Evolutionary conservation across 176 grass and related monocot species (phyloP).

Genomic region (Phragmites australis): DNA sequence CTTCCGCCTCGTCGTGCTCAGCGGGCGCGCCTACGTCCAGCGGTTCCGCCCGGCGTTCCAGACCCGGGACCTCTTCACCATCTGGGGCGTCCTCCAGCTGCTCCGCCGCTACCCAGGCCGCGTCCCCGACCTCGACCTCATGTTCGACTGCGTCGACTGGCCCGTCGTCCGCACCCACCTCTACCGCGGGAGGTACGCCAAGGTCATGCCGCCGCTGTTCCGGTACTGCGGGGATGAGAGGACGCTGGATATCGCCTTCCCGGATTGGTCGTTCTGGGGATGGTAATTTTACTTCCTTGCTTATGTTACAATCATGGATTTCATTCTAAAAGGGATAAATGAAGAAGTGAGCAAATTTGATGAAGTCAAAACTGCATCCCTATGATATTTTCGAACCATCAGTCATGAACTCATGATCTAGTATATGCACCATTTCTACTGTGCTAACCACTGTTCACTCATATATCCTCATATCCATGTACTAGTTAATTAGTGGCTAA

Average conservation of each 20-base stretch:
- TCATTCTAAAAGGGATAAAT: neutral
- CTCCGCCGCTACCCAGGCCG: slow-evolving; percentile 72
- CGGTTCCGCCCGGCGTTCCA: slow-evolving; percentile 59
- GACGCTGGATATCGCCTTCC: slow-evolving; percentile 78
- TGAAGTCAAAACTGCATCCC: neutral
- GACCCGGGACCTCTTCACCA: slow-evolving; percentile 75
- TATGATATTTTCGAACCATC: neutral
- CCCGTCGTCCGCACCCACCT: slow-evolving; percentile 54
- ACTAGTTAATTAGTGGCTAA: neutral
- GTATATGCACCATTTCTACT: neutral
- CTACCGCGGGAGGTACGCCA: slow-evolving; percentile 43
- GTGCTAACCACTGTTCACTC: neutral
- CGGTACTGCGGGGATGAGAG: slow-evolving; percentile 71
- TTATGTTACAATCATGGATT: neutral
- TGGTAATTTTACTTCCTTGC: slow-evolving; percentile 55
- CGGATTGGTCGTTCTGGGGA: slow-evolving; percentile 98
- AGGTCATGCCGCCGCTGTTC: slow-evolving; percentile 61
- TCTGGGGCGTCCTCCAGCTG: slow-evolving; percentile 91
- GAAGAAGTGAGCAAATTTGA: neutral
- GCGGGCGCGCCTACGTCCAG: slow-evolving; percentile 56
- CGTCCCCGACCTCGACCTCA: slow-evolving; percentile 91
- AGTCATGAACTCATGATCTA: neutral
- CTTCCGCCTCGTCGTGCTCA: slow-evolving; percentile 67
- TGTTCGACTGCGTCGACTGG: slow-evolving; percentile 85
- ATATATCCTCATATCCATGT: neutral